Conservation (phyloP, 768 basidiomycete species). For the Calocybe gangraenosa region DNA sequence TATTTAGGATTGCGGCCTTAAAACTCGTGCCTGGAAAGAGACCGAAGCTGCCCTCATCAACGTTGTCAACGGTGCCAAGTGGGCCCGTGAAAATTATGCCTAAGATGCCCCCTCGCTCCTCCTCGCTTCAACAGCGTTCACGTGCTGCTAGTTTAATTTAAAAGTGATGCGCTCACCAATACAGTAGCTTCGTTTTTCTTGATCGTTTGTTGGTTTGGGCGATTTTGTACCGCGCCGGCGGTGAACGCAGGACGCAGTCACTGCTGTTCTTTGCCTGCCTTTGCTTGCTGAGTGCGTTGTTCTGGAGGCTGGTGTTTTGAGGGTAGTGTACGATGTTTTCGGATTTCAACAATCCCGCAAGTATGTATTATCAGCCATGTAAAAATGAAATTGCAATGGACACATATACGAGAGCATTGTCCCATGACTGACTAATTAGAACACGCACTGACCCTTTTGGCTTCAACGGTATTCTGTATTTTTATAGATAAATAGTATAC, state of each 20-base stretch:
- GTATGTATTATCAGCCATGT: conserved; percentile 16
- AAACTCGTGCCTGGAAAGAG: conserved; percentile 99
- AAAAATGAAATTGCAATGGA: too few species aligned
- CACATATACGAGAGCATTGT: too few species aligned
- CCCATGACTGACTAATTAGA: too few species aligned
- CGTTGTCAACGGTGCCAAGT: conserved; percentile 88
- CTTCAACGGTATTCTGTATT: too few species aligned
- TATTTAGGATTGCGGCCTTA: conserved; percentile 85
- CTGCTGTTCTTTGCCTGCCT: conserved; percentile 25
- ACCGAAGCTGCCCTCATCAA: conserved; percentile 87
- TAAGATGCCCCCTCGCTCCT: conserved; percentile 43
- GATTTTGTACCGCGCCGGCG: conserved; percentile 18
- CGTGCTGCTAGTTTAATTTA: conserved; percentile 55
- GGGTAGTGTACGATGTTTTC: conserved; percentile 42
- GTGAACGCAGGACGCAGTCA: conserved; percentile 26
- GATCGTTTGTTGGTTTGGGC: conserved; percentile 53
- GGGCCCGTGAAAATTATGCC: conserved; percentile 83
- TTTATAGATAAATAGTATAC: too few species aligned
- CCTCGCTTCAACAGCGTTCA: conserved; percentile 95
- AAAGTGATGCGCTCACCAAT: conserved; percentile 20
- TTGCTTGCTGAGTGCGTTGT: conserved; percentile 29
- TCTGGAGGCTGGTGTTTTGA: conserved; percentile 33
- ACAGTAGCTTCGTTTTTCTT: conserved; percentile 32
- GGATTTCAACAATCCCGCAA: conserved; percentile 81
- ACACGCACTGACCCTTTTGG: too few species aligned